Evolutionary conservation across 2,329 filamentous ascomycete species (phyloP).

Genomic region (Thielaviopsis euricoi): DNA sequence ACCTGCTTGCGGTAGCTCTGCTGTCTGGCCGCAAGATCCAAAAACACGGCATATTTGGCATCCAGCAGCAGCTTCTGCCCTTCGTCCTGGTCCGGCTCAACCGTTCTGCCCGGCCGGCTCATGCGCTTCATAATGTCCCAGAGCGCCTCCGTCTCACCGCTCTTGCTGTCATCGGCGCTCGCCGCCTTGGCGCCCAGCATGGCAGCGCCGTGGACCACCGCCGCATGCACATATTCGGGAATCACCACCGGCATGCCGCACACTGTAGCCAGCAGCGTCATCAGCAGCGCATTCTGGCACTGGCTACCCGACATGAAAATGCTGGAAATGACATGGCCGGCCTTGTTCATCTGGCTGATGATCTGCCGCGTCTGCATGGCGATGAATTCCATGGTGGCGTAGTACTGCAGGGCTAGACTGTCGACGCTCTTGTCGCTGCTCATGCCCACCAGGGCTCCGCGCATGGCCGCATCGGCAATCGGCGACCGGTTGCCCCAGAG

Average conservation of each 20-base stretch:
- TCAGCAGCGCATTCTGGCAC: slow-evolving; percentile 87
- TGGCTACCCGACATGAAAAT: slow-evolving; percentile 99
- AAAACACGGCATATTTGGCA: slow-evolving; percentile 88
- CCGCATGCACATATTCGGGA: slow-evolving; percentile 83
- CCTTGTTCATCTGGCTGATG: slow-evolving; percentile 78
- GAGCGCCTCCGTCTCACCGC: slow-evolving; percentile 58
- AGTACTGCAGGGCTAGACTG: slow-evolving; percentile 81
- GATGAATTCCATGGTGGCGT: slow-evolving; percentile 95
- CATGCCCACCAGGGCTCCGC: slow-evolving; percentile 72
- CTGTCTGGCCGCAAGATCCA: slow-evolving; percentile 81
- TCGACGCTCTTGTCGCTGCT: slow-evolving; percentile 76
- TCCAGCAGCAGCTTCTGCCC: slow-evolving; percentile 65
- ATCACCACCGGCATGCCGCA: slow-evolving; percentile 90
- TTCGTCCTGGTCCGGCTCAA: slow-evolving; percentile 55
- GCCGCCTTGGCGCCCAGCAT: slow-evolving; percentile 98
- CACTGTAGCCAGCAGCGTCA: slow-evolving; percentile 77
- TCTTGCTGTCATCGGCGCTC: slow-evolving; percentile 41
- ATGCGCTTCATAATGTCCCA: slow-evolving; percentile 98
- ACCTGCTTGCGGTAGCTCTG: slow-evolving; percentile 65
- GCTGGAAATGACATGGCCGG: slow-evolving; percentile 72
- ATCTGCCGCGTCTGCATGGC: slow-evolving; percentile 94
- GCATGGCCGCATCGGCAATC: slow-evolving; percentile 85
- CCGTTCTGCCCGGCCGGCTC: slow-evolving; percentile 80
- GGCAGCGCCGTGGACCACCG: slow-evolving; percentile 92
- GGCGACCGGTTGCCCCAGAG: slow-evolving; percentile 94